These are phyloP conservation scores for Chalciporus pseudorubinellus DNA, from an alignment of 768 basidiomycete species.

Conservation along the genomic window DNA sequence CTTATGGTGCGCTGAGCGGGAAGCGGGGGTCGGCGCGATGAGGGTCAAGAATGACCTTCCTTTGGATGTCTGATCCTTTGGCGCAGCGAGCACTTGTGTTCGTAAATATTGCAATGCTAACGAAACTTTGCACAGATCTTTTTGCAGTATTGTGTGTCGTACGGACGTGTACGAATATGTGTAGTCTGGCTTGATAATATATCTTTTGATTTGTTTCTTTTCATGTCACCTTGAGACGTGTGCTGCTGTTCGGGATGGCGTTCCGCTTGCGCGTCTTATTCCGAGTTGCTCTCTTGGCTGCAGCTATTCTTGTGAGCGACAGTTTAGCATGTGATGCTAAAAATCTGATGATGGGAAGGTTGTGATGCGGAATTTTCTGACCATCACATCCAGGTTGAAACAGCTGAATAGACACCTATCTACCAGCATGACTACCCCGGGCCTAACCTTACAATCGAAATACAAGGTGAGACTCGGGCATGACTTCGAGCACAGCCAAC, in stretches of 20 bases:
- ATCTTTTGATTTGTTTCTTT: not conserved
- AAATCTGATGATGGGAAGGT: too few species aligned
- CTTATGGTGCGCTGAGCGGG: constrained; percentile 65
- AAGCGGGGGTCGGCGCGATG: constrained; percentile 74
- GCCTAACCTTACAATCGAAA: constrained; percentile 7
- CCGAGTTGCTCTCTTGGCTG: not conserved
- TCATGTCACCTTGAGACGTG: not conserved
- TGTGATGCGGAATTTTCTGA: not conserved
- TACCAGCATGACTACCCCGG: not conserved
- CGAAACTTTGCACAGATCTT: constrained; percentile 5
- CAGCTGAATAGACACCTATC: not conserved
- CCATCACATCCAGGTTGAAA: not conserved
- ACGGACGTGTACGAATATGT: not conserved
- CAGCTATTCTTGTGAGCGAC: not conserved
- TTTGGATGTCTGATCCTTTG: constrained; percentile 80
- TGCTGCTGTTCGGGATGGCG: not conserved
- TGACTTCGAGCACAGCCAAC: not conserved
- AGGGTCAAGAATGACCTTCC: constrained; percentile 70
- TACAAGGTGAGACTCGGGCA: constrained; percentile 2
- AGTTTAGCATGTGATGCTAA: not conserved
- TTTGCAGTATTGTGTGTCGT: not conserved
- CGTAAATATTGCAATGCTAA: constrained; percentile 3
- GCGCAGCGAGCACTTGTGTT: constrained; percentile 20
- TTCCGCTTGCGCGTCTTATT: not conserved
- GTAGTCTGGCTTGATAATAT: constrained; percentile 2